Conservation (phyloP, 306 rosid species). For the Senna tora region DNA sequence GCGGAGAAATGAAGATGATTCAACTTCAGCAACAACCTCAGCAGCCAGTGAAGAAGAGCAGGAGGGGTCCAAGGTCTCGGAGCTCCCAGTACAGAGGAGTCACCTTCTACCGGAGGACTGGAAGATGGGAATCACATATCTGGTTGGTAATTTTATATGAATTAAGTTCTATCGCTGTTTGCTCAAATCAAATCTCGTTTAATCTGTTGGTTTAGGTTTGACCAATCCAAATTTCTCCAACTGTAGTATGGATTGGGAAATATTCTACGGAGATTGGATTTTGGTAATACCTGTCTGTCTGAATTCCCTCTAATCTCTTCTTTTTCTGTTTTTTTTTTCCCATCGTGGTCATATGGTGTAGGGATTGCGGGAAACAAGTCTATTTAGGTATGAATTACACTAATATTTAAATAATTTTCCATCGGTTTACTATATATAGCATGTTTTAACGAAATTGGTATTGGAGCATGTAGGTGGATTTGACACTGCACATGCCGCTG, state of each 20-base stretch:
- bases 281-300: slow-evolving; percentile 20
- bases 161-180: background rate
- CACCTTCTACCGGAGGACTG: slow-evolving; percentile 93
- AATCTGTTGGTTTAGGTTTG: background rate
- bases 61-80: slow-evolving; percentile 98
- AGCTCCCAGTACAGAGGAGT: slow-evolving; percentile 99
- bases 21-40: slow-evolving; percentile 45
- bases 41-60: slow-evolving; percentile 73
- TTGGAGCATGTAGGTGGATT: slow-evolving; percentile 79
- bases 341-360: slow-evolving; percentile 41
- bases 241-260: slow-evolving; percentile 3
- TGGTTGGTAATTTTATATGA: slow-evolving; percentile 64
- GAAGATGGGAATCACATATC: slow-evolving; percentile 99
- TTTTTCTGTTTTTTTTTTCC: background rate
- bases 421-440: slow-evolving; percentile 46
- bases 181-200: background rate
- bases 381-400: slow-evolving; percentile 72
- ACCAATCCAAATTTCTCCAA: background rate
- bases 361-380: slow-evolving; percentile 99
- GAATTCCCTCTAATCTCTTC: slow-evolving; percentile 36
- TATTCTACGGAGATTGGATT: slow-evolving; percentile 18
- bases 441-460: slow-evolving; percentile 32
- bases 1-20: slow-evolving; percentile 51
- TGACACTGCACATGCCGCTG: slow-evolving; percentile 98
- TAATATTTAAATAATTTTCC: slow-evolving; percentile 35